Conservation (phyloP, 2,329 filamentous ascomycete species). For the Aureobasidium uvarum region DNA sequence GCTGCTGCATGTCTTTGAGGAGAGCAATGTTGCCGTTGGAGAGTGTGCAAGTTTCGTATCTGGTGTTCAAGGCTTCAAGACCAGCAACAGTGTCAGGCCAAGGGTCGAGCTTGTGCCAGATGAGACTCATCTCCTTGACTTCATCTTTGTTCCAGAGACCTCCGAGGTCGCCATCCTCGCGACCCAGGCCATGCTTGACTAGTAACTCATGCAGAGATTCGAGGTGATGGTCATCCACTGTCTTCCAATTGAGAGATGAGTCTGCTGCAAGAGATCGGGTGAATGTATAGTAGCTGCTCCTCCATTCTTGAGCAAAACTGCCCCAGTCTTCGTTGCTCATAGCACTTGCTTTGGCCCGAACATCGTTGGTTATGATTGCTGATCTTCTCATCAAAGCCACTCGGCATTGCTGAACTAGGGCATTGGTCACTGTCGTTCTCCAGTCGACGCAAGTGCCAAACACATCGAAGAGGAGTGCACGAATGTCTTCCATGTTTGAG, state of each 20-base stretch:
- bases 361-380: conserved; percentile 46
- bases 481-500: conserved; percentile 40
- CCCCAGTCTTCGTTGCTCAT: conserved; percentile 61
- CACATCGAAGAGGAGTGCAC: conserved; percentile 69
- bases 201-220: conserved; percentile 62
- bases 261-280: conserved; percentile 54
- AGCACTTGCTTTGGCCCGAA: conserved; percentile 50
- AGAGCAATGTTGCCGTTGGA: conserved; percentile 71
- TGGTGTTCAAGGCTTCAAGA: conserved; percentile 52
- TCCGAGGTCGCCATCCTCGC: conserved; percentile 28
- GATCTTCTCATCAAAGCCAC: conserved; percentile 49
- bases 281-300: conserved; percentile 53
- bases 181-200: conserved; percentile 42
- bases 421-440: conserved; percentile 63
- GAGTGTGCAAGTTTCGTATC: conserved; percentile 62
- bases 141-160: conserved; percentile 56
- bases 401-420: conserved; percentile 54
- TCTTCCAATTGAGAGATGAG: conserved; percentile 55
- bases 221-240: conserved; percentile 70
- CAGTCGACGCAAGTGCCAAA: conserved; percentile 82
- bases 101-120: conserved; percentile 70
- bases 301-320: conserved; percentile 68
- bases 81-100: conserved; percentile 66
- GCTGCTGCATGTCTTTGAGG: conserved; percentile 61
- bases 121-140: conserved; percentile 49